Evolutionary conservation across 208 protist species (phyloP), one percentile per base, ranked within the genome.

Genomic region (Leishmania gerbilli): DNA sequence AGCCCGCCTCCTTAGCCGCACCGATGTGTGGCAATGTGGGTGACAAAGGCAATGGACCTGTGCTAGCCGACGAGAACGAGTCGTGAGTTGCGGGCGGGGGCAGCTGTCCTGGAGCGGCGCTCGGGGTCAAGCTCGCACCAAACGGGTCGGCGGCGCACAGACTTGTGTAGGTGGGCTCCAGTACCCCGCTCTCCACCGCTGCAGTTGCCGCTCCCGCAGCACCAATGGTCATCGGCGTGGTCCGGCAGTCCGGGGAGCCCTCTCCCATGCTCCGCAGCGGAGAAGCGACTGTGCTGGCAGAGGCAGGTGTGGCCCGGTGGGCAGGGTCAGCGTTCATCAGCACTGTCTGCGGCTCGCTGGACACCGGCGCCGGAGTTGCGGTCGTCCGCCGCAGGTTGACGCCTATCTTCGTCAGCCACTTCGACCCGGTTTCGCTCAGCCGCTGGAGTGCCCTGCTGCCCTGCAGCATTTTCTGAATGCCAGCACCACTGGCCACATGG

Each of bases 381-480:
- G 71, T 45, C 53, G 71, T 74, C 58, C 65, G 53, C 64, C 58
- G 67, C 42, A 85, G 53, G 55, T 78, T 85, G 9, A 65, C 74
- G 47, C 58, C 68, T 27, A 85, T 56, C 62, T 69, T 77, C 42
- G 65, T 79, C 71, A 85, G 53, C 82, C 82, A 85, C 64, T 81
- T 85, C 51, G 82, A 85, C 17, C 82, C 82, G 1, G 71, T 71
- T 62, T 85, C 82, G 45, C 82, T 69, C 34, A 81, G 42, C 74
- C 49, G 72, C 72, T 76, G 77, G 27, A 85, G 53, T 51, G 78
- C 71, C 37, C 79, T 85, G 55, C 40, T 81, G 37, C 72, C 65
- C 45, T 75, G 77, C 9, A 81, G n/a, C 51, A 81, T 85, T 69
- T 79, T 81, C 77, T 85, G 82, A 55, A 85, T 37, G 24, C 82